Evolutionary conservation across 495 filamentous ascomycete species (phyloP), one percentile per base, ranked within the genome.

Genomic region (Podospora comata): DNA sequence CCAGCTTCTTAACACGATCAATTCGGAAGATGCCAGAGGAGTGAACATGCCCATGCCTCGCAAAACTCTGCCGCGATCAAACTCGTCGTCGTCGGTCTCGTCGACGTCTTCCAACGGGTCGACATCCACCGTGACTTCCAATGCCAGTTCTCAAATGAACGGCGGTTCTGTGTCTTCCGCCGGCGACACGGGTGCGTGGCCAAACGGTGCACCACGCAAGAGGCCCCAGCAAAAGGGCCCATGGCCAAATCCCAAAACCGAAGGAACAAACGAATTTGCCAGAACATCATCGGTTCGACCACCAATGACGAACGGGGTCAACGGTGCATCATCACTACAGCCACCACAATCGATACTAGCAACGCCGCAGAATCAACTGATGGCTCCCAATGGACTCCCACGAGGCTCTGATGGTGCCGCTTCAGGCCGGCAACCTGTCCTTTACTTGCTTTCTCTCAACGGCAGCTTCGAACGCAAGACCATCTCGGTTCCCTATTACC

Each of bases 391-490:
- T 68, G 74, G 73, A 28, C 71, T 77, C 70, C 78, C 82, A 20
- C 82, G 89, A 67, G 82, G 83, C 63, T 77, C 79, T 60, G 83
- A 86, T n/a, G 78, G 81, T 67, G 73, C 81, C 39, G 85, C 84
- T 65, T 73, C 83, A 5, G 89, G 90, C 3, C 83, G 84, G 19
- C 87, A 89, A 48, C 92, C 91, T 2, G 88, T 96, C 19, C 84
- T 98, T 32, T 89, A 90, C 62, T 83, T 99, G 9, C 79, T 91
- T 9, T 95, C 95, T 4, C 83, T 97, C 69, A 99, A 97, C 67
- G 91, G 91, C 54, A 98, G 94, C 4, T 99, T 99, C 75, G 95
- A 98, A 73, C 89, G 92, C 71, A 99, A 99, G 78, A 93, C 94
- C 19, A 98, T 99, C 74, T 89, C 85, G 19, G 89, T 99, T 20